Base-by-base conservation (phyloP, 2,329 filamentous ascomycete species). In the Madurella fahalii region DNA sequence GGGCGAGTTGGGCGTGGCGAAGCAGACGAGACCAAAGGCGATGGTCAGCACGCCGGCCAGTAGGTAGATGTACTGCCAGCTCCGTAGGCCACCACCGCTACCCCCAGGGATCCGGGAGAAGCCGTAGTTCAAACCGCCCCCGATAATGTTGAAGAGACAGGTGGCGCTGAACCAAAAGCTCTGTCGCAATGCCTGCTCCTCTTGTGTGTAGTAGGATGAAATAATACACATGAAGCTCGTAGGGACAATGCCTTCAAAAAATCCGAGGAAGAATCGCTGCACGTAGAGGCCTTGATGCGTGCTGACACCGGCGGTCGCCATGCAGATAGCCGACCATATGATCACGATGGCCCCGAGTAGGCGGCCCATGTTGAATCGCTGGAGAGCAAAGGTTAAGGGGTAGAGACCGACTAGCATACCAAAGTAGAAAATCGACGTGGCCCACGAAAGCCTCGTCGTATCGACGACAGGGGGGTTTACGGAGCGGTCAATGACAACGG, bases 371-470 rank as follows among this genome's bases (percentile, higher is more conserved):
- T 82, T 75, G 72, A 89, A 87, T 17, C 81, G 80, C 68, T 91
- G 87, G 1, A 89, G 74, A 0, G 81, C 74, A 56, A 86, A 89
- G 0, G 85, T 85, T 80, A 90, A 83, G 1, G 87, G 87, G 58
- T 89, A 90, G 2, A 88, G 72, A 0, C 87, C 87, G 0, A 80
- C 83, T 2, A 92, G 76, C 85, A 89, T 88, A 39, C 87, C 87
- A 61, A 91, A 90, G 72, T 90, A 91, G 73, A 91, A 90, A 63
- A 90, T 76, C 0, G 85, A 90, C 0, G 86, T 90, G 2, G 87
- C 87, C 87, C 87, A 91, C 61, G 80, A 85, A 30, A 91, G 78
- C 11, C 87, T 79, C 0, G 80, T 77, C 0, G 88, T 90, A 64
- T 87, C 80, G 15, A 79, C 80, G 0, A 78, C 79, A 0, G 80